Base-by-base conservation (phyloP, 2,329 filamentous ascomycete genomes). In the Ciborinia camelliae region DNA sequence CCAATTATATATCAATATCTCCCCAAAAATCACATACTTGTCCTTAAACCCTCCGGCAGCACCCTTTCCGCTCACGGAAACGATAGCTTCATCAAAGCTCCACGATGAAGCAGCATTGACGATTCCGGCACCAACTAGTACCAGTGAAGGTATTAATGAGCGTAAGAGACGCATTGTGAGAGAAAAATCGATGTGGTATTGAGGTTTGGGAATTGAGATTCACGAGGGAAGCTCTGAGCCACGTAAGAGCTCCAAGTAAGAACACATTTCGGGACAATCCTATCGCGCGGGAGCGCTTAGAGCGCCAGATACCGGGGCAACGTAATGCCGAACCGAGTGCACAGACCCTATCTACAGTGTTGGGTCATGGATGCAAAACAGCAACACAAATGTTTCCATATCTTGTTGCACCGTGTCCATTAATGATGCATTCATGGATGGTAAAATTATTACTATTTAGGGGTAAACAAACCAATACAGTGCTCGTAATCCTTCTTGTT, bases 21-120 rank as follows among this genome's bases (percentile, higher is more conserved):
- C 12, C 15, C 10, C 9, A 23, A 28, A 28, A 57, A 9, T 9
- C 15, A 75, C 84, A 74, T 81, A 90, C 87, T 87, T 90, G 79
- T 90, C 84, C 77, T 90, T 89, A 70, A 81, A 73, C 55, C 67
- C 71, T 18, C 68, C 69, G 68, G 81, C 82, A 67, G 80, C 83
- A 68, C 81, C 82, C 79, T 88, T 88, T 78, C 81, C 79, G 69
- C 81, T 80, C 65, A 93, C 81, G 10, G 86, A 82, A 69, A 93
- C 80, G 67, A 83, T 86, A 69, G 83, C 90, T 77, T 92, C 90
- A 69, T 89, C 84, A 72, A 93, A 93, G 64, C 82, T 82, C 90
- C 90, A 94, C 28, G 84, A 84, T 54, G 78, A 79, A 71, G 77
- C 78, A 60, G 81, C 81, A 26, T 71, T 66, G 50, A 69, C 71